phyloP scores from a whole-genome alignment of 257 asterid genomes.

The Capsicum baccatum region DNA sequence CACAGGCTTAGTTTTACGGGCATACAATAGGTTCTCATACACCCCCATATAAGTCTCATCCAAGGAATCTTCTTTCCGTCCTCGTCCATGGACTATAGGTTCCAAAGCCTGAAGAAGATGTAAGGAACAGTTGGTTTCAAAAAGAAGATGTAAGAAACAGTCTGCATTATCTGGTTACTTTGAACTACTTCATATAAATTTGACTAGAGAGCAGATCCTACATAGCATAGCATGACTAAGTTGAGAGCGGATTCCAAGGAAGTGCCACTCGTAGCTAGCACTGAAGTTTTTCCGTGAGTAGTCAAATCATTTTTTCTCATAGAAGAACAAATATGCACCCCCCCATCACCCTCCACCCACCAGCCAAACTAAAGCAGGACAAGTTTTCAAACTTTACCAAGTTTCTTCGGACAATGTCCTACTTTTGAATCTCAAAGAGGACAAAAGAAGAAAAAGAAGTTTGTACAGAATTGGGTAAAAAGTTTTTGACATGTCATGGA shows the following conservation, averaged over 20 bases:
- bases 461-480: background rate
- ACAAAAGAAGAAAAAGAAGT: background rate
- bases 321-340: background rate
- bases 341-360: background rate
- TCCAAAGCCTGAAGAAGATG: constrained; percentile 64
- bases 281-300: background rate
- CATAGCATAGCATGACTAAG: background rate
- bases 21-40: constrained; percentile 77
- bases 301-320: background rate
- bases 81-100: constrained; percentile 90
- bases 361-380: constrained; percentile 1
- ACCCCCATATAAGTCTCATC: constrained; percentile 93
- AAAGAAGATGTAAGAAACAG: background rate
- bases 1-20: constrained; percentile 88
- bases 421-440: background rate
- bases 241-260: background rate
- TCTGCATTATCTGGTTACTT: background rate
- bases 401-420: background rate
- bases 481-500: background rate
- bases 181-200: constrained; percentile 11
- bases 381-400: background rate
- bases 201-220: background rate
- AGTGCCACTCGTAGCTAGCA: background rate
- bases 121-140: background rate
- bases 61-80: constrained; percentile 81